Percentiles rank a stretch among this genome's conserved stretches.
Conservation (phyloP, 2,329 filamentous ascomycete genomes). For the Fusarium nodosum region DNA sequence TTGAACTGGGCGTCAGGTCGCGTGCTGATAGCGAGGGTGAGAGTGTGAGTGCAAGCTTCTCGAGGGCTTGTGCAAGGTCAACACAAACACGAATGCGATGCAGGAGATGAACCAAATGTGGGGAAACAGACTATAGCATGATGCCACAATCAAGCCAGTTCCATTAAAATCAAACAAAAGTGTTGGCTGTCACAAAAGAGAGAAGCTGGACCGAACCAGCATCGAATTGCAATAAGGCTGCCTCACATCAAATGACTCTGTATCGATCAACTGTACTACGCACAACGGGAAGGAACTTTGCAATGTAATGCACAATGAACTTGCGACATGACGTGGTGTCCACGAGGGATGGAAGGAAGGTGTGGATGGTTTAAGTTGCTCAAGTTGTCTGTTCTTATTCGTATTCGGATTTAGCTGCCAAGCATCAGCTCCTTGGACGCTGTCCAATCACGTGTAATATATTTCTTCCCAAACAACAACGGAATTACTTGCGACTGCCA, state of each 20-base stretch:
- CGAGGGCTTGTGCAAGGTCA: conserved; percentile 36
- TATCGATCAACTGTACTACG: conserved; percentile 11
- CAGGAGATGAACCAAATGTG: conserved; percentile 38
- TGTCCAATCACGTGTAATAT: conserved; percentile 15
- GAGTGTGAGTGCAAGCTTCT: conserved; percentile 22
- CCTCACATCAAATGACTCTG: not conserved
- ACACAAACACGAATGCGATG: conserved; percentile 45
- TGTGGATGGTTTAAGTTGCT: conserved; percentile 17
- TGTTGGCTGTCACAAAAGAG: conserved; percentile 2
- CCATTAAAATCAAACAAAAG: conserved; percentile 23
- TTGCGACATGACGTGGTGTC: conserved; percentile 32
- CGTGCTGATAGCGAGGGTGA: conserved; percentile 25
- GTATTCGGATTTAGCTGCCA: conserved; percentile 39
- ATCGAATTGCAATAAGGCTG: conserved; percentile 13
- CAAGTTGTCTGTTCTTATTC: conserved; percentile 30
- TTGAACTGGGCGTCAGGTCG: conserved; percentile 20
- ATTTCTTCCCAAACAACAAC: not conserved
- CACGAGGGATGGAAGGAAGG: conserved; percentile 6
- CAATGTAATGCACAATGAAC: conserved; percentile 14
- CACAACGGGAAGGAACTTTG: not conserved
- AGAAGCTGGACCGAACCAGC: conserved; percentile 4
- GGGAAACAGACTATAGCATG: conserved; percentile 41
- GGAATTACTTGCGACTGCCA: not conserved
- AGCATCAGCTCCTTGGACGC: not conserved
- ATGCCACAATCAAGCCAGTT: conserved; percentile 42